Evolutionary conservation across 768 basidiomycete genomes (phyloP).

Genomic region (Mycena maculata): DNA sequence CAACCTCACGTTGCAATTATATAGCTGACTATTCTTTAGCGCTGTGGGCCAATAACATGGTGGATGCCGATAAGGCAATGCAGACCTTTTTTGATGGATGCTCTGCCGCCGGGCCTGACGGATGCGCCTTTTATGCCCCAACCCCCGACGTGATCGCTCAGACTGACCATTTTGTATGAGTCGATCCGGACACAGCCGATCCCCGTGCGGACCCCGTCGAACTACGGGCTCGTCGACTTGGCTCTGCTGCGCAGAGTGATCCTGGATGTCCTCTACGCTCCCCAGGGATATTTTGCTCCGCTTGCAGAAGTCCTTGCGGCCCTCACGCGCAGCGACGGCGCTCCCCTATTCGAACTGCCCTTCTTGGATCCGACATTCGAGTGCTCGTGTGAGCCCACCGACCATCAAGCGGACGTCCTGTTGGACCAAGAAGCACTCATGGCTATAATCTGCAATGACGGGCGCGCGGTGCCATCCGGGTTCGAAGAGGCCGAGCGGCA

Average conservation of each 20-base stretch:
- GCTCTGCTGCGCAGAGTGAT: neutral
- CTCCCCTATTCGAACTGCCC: neutral
- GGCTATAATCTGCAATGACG: slow-evolving; percentile 39
- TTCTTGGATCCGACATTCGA: neutral
- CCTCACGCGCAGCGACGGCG: neutral
- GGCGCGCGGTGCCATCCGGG: slow-evolving; percentile 31
- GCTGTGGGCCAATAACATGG: slow-evolving; percentile 38
- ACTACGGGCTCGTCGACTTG: neutral
- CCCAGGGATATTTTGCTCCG: neutral
- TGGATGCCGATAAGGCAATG: slow-evolving; percentile 37
- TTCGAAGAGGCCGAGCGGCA: slow-evolving; percentile 27
- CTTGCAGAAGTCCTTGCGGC: neutral
- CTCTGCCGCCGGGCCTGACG: slow-evolving; percentile 32
- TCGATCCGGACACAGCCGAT: neutral
- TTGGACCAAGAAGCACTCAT: slow-evolving; percentile 29
- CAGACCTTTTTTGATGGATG: slow-evolving; percentile 39
- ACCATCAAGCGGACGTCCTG: neutral
- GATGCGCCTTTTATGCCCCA: slow-evolving; percentile 39
- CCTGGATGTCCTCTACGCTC: neutral
- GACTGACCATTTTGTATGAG: slow-evolving; percentile 28
- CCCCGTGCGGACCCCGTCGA: neutral
- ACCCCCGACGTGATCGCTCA: slow-evolving; percentile 28
- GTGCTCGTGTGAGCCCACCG: slow-evolving; percentile 2
- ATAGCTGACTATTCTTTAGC: slow-evolving; percentile 7
- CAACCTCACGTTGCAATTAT: neutral